Evolutionary conservation across 176 grass and related monocot genomes (phyloP), one percentile per base, ranked within the genome.

Genomic region (Raddia distichophylla): DNA sequence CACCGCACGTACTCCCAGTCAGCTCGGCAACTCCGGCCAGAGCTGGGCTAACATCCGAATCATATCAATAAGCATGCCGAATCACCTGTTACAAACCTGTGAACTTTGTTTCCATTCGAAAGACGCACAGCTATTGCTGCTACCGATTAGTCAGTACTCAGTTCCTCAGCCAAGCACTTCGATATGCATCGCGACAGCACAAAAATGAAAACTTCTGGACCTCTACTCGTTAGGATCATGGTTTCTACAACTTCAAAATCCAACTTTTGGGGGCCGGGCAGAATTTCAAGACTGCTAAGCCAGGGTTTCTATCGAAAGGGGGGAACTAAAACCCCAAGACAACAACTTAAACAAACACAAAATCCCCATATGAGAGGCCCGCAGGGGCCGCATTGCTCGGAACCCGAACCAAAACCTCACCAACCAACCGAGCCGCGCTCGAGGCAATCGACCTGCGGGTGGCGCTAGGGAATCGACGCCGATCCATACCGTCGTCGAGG

Each of bases 401-500:
- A 82, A 22, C 73, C 68, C 19, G 71, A 71, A 66, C 66, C 59
- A 34, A 59, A 50, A 80, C 56, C 74, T 11, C 33, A 74, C 62
- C 44, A 73, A 40, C 78, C 18, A 19, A 81, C 51, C 82, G 1
- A 78, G 37, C 62, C 69, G 19, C 10, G 2, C 15, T 53, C 14
- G 62, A 68, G 5, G 19, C 48, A 20, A 69, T 46, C 65, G 2
- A 80, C 35, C 37, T 27, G 47, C 37, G 44, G 47, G n/a, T 27
- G 15, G 19, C 58, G 51, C 44, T 17, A 81, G 54, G 46, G 62
- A n/a, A 82, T 7, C 60, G 60, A 40, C 19, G 40, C 57, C 57
- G 64, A 73, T 37, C 78, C 73, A 45, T 82, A 86, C 88, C 88
- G 8, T 88, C 76, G 1, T 62, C 78, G 9, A 45, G 49, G 62